Conservation (phyloP, 257 asterid genomes). For the Schizonepeta tenuifolia region DNA sequence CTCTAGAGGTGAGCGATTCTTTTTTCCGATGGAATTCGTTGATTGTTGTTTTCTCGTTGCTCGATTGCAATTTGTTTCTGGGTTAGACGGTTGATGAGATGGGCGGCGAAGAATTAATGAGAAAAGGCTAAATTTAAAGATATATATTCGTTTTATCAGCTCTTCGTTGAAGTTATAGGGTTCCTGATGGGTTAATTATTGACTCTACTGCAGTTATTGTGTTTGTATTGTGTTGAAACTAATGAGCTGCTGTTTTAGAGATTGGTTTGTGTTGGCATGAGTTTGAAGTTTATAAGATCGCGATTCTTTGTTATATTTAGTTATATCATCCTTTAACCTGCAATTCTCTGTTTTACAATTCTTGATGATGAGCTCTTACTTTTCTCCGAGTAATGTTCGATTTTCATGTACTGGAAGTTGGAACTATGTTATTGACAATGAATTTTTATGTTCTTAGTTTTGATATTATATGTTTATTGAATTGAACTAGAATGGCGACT, state of each 20-base stretch:
- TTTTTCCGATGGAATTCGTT: neutral
- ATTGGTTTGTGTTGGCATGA: neutral
- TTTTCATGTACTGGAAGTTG: neutral
- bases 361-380: neutral
- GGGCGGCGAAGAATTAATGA: neutral
- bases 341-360: neutral
- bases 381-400: neutral
- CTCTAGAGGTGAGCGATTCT: slow-evolving; percentile 29
- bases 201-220: neutral
- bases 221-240: slow-evolving; percentile 3
- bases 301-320: neutral
- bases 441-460: slow-evolving; percentile 6
- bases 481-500: slow-evolving; percentile 54
- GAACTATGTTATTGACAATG: neutral
- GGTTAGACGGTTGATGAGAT: neutral
- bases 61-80: neutral
- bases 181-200: slow-evolving; percentile 18
- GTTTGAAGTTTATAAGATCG: neutral
- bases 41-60: slow-evolving; percentile 9
- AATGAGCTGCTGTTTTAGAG: neutral
- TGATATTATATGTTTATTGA: slow-evolving; percentile 29
- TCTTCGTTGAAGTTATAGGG: slow-evolving; percentile 2
- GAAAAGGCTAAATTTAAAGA: neutral
- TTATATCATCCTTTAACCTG: neutral
- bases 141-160: neutral